Evolutionary conservation across 306 rosid genomes (phyloP).

Genomic region (Hippophae rhamnoides): DNA sequence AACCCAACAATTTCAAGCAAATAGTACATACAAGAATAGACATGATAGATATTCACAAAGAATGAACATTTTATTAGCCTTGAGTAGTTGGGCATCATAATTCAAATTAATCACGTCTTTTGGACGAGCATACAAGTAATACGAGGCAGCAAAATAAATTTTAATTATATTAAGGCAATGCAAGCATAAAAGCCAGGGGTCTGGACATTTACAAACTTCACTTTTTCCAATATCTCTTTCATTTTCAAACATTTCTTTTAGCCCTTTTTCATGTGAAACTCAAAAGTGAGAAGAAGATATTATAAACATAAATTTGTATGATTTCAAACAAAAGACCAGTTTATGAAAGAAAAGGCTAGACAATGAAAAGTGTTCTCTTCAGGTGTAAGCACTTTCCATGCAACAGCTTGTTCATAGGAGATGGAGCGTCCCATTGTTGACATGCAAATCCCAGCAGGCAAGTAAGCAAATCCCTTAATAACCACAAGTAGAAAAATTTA

Average conservation of each 20-base stretch:
- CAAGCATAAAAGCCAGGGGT: slow-evolving; percentile 29
- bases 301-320: slow-evolving; percentile 5
- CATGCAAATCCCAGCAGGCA: slow-evolving; percentile 84
- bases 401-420: slow-evolving; percentile 82
- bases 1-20: too few relatives aligned
- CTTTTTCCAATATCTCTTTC: slow-evolving; percentile 1
- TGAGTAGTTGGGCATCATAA: background rate
- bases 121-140: background rate
- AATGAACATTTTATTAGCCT: too few relatives aligned
- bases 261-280: slow-evolving; percentile 4
- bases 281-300: slow-evolving; percentile 19
- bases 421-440: slow-evolving; percentile 90
- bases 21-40: too few relatives aligned
- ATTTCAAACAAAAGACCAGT: slow-evolving; percentile 94
- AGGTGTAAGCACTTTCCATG: slow-evolving; percentile 80
- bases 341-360: slow-evolving; percentile 81
- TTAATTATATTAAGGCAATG: slow-evolving; percentile 44
- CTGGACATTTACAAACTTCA: slow-evolving; percentile 33
- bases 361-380: slow-evolving; percentile 74
- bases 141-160: slow-evolving; percentile 29
- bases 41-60: too few relatives aligned
- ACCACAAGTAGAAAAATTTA: background rate
- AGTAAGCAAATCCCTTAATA: slow-evolving; percentile 59
- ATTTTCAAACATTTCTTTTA: slow-evolving; percentile 1
- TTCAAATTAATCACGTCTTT: background rate